Evolutionary conservation across 2,329 filamentous ascomycete species (phyloP), one percentile per base, ranked within the genome.

Genomic region (Grosmannia huntii): DNA sequence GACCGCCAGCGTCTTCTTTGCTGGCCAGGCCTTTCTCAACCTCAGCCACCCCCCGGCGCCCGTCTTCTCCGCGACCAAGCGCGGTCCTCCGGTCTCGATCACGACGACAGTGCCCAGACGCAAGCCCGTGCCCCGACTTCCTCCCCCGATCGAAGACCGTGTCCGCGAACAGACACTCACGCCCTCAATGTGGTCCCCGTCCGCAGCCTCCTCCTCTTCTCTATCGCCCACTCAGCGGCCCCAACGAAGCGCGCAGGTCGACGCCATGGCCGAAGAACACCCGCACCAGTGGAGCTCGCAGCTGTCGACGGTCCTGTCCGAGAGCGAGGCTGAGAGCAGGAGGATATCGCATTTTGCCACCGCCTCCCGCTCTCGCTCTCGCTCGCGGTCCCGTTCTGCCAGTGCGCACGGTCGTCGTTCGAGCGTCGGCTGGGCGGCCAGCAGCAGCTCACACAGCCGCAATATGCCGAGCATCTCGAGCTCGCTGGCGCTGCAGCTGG

Each of bases 271-370:
- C 28, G 50, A 77, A 62, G 67, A 74, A 53, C 68, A 74, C 60
- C 74, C 76, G 58, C 80, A 83, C 65, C 79, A 80, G 75, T 84
- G 81, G 81, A 83, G 81, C 68, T 79, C 79, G 51, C 81, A 83
- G 68, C 73, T 85, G 49, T 85, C 83, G 46, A 83, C 82, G 51
- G 82, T 85, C 61, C 72, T 78, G 68, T 85, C 82, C 38, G 82
- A 83, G 66, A 80, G 79, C 65, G 82, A 85, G 62, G 73, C 69
- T 50, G 73, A 70, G 41, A 82, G 77, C 65, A 71, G 49, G 33
- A 71, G 49, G 33, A 48, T 36, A 28, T 55, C 76, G 36, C 72
- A 73, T 46, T 33, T 33, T 33, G 73, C 70, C 44, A 71, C 68
- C 19, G 9, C 6, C 6, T 80, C 79, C 25, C 75, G 75, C 14